Conservation (phyloP, 139 green algal species). For the Coccomyxa sp. region DNA sequence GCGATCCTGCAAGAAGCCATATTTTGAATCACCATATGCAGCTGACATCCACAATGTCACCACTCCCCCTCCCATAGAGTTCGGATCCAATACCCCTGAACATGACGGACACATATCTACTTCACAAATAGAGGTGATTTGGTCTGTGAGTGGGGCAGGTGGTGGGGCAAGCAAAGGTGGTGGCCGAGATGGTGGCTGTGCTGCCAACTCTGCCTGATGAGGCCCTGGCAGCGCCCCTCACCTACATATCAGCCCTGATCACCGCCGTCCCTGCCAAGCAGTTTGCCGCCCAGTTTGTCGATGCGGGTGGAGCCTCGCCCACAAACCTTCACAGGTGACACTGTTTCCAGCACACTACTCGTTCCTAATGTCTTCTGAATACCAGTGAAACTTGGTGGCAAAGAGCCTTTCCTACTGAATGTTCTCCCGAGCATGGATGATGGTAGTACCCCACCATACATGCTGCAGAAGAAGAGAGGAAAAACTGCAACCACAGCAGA, state of each 20-base stretch:
- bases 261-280: constrained; percentile 14
- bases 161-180: constrained; percentile 3
- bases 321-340: constrained; percentile 33
- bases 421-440: no score
- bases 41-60: not conserved
- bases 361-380: no score
- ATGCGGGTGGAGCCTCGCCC: constrained; percentile 42
- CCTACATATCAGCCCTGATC: constrained; percentile 32
- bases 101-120: not conserved
- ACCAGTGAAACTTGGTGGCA: no score
- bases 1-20: not conserved
- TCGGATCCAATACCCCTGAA: not conserved
- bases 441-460: no score
- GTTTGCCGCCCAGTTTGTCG: constrained; percentile 26
- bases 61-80: not conserved
- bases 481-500: no score
- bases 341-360: no score
- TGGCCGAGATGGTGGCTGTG: not conserved
- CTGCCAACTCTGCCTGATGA: constrained; percentile 10
- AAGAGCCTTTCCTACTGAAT: no score
- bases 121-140: no score
- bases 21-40: not conserved
- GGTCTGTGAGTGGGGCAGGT: not conserved
- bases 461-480: no score
- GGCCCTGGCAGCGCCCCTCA: constrained; percentile 5